Evolutionary conservation across 2,329 filamentous ascomycete species (phyloP).

Genomic region (Cytospora piceicola): DNA sequence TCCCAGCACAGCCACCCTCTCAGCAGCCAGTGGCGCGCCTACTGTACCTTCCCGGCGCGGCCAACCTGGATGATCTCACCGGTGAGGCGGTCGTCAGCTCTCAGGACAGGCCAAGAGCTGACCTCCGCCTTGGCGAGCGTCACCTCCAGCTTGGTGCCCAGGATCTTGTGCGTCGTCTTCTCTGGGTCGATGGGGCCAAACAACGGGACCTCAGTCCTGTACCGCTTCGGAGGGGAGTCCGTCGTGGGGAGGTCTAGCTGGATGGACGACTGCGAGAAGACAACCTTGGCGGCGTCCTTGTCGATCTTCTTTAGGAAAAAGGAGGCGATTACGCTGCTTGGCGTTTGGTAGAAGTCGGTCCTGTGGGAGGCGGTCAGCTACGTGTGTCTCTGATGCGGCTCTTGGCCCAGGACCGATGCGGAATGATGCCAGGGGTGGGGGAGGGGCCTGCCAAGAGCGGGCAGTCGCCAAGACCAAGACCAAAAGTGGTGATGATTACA

Average conservation of each 20-base stretch:
- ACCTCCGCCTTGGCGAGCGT: conserved; percentile 73
- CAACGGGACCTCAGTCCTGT: conserved; percentile 72
- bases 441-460: neutral
- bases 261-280: conserved; percentile 67
- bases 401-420: neutral
- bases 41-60: conserved; percentile 61
- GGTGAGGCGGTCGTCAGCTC: conserved; percentile 70
- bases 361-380: conserved; percentile 44
- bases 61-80: conserved; percentile 90
- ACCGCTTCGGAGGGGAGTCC: conserved; percentile 77
- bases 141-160: conserved; percentile 89
- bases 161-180: conserved; percentile 76
- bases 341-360: conserved; percentile 94
- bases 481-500: neutral
- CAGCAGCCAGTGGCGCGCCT: conserved; percentile 14
- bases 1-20: neutral
- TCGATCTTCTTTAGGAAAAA: conserved; percentile 98
- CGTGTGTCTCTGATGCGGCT: conserved; percentile 7
- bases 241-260: conserved; percentile 83
- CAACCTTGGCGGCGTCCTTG: conserved; percentile 74
- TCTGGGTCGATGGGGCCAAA: conserved; percentile 77
- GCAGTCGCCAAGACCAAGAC: neutral
- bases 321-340: conserved; percentile 80
- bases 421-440: neutral
- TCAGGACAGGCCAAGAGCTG: conserved; percentile 81